Conservation (phyloP, 331 rosid species). For the Pyracantha coccinea region DNA sequence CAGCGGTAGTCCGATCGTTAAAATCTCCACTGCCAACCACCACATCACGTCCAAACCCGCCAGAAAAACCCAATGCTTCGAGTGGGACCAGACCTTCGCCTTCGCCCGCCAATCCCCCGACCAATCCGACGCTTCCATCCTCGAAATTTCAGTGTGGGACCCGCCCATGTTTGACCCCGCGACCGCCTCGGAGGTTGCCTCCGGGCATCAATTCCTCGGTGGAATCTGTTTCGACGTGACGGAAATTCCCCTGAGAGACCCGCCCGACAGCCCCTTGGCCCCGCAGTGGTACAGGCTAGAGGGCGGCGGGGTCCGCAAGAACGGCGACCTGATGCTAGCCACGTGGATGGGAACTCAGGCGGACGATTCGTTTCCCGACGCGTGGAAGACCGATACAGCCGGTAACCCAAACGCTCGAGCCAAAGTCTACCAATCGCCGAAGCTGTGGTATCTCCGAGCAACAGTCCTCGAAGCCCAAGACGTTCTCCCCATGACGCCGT, state of each 20-base stretch:
- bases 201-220: slow-evolving; percentile 39
- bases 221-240: slow-evolving; percentile 70
- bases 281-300: slow-evolving; percentile 91
- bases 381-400: slow-evolving; percentile 60
- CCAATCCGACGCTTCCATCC: slow-evolving; percentile 35
- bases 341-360: slow-evolving; percentile 95
- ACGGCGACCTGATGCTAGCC: slow-evolving; percentile 78
- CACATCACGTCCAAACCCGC: slow-evolving; percentile 49
- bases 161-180: neutral
- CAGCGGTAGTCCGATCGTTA: slow-evolving; percentile 40
- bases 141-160: slow-evolving; percentile 76
- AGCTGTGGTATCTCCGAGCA: slow-evolving; percentile 79
- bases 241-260: slow-evolving; percentile 79
- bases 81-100: slow-evolving; percentile 91
- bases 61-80: slow-evolving; percentile 42
- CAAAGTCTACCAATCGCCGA: slow-evolving; percentile 74
- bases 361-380: slow-evolving; percentile 68
- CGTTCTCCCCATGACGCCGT: slow-evolving; percentile 18
- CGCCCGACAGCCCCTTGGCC: slow-evolving; percentile 79
- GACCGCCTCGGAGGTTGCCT: slow-evolving; percentile 14
- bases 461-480: slow-evolving; percentile 78
- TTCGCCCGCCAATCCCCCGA: slow-evolving; percentile 57
- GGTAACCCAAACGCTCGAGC: slow-evolving; percentile 39
- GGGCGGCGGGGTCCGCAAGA: slow-evolving; percentile 45
- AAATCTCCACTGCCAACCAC: slow-evolving; percentile 44